Percentiles rank a stretch among this genome's conserved stretches.
These are phyloP conservation scores for Teratosphaeria gauchensis DNA, from an alignment of 2,329 filamentous ascomycete genomes.

Conservation along the genomic window DNA sequence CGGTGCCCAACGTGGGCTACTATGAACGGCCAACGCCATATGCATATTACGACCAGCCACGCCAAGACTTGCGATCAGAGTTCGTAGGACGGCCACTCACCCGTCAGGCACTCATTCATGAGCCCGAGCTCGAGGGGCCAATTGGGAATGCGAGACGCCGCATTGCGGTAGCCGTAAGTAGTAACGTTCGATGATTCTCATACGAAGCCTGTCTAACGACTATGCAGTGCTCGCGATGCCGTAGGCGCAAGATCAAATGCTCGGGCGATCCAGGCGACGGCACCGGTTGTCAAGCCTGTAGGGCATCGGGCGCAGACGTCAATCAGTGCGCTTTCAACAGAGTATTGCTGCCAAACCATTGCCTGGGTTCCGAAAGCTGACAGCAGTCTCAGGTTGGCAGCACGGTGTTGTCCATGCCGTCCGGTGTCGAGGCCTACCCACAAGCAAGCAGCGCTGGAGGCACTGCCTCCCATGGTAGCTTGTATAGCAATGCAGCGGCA, in stretches of 20 bases:
- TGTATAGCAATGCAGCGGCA: conserved; percentile 3
- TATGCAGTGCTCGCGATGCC: conserved; percentile 71
- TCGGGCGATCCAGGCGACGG: conserved; percentile 73
- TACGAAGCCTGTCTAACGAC: conserved; percentile 5
- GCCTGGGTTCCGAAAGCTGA: background rate
- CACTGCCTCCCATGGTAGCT: background rate
- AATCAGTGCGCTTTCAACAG: conserved; percentile 66
- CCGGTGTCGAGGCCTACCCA: conserved; percentile 5
- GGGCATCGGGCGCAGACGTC: conserved; percentile 55
- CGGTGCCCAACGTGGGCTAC: conserved; percentile 12
- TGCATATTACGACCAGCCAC: conserved; percentile 15
- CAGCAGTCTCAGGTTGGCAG: conserved; percentile 1
- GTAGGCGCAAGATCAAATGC: conserved; percentile 90
- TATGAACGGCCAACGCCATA: conserved; percentile 19
- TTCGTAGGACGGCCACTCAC: conserved; percentile 12
- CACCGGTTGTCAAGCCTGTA: conserved; percentile 75
- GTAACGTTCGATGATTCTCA: background rate
- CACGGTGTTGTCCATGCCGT: background rate
- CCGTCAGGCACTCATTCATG: conserved; percentile 16
- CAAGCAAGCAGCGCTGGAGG: conserved; percentile 1
- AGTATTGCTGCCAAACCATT: conserved; percentile 37
- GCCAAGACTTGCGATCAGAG: conserved; percentile 16
- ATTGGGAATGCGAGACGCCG: conserved; percentile 36
- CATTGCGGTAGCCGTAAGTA: conserved; percentile 43
- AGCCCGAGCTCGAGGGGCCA: conserved; percentile 27